Conservation (phyloP, 2,329 filamentous ascomycete genomes). For the Cladosporium sp. region DNA sequence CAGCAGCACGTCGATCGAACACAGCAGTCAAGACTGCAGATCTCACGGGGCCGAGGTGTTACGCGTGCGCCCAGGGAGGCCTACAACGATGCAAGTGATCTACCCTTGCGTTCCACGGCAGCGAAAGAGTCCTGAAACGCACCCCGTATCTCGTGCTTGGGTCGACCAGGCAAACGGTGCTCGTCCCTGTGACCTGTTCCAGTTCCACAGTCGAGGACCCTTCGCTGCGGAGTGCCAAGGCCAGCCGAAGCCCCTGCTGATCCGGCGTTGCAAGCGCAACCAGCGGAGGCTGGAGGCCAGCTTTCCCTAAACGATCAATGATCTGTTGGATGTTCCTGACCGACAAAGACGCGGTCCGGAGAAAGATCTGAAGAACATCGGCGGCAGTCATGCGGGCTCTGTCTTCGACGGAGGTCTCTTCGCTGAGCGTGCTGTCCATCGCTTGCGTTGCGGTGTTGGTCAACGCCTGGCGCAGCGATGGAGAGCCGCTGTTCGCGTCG, state of each 20-base stretch:
- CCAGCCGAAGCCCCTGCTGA: neutral
- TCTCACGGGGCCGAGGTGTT: neutral
- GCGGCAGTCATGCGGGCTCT: constrained; percentile 27
- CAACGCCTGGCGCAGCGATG: constrained; percentile 78
- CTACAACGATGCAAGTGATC: neutral
- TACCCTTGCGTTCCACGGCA: neutral
- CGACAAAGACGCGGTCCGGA: no score
- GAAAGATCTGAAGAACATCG: no score
- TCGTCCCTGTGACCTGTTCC: neutral
- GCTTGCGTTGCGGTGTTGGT: constrained; percentile 67
- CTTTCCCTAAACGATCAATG: neutral
- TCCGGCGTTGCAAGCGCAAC: neutral
- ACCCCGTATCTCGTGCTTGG: neutral
- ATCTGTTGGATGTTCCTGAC: no score
- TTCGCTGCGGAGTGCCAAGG: neutral
- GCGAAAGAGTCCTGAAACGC: neutral
- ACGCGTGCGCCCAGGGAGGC: neutral
- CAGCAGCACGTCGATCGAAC: neutral
- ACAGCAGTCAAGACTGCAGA: neutral
- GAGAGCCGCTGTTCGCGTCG: constrained; percentile 82
- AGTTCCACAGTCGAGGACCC: no score
- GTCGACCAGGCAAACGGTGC: neutral
- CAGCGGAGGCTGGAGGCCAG: neutral
- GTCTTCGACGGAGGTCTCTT: constrained; percentile 49
- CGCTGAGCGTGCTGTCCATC: constrained; percentile 57